Percentiles rank a stretch among this genome's conserved stretches.
Evolutionary conservation across 306 rosid species (phyloP).

Genomic region (Lathyrus sativus): DNA sequence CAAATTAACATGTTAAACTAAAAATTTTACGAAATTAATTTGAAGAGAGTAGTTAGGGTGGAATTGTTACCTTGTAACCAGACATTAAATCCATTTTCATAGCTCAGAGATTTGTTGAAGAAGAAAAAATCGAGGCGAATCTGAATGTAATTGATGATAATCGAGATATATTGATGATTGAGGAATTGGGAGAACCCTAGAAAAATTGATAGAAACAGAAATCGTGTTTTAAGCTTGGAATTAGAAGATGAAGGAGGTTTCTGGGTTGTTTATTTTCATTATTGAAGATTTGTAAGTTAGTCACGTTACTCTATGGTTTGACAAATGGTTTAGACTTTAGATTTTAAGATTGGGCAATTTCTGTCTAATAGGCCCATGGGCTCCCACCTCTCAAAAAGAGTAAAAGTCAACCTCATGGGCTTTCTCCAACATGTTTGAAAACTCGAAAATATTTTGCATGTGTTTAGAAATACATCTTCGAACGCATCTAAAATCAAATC

Average conservation of each 20-base stretch:
- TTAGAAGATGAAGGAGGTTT: slow-evolving; percentile 9
- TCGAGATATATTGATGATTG: slow-evolving; percentile 6
- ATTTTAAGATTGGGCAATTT: neutral
- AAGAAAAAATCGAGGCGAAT: slow-evolving; percentile 14
- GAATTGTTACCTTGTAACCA: slow-evolving; percentile 75
- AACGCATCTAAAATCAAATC: too few relatives aligned
- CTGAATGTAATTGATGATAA: slow-evolving; percentile 22
- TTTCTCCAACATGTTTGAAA: too few relatives aligned
- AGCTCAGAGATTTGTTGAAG: slow-evolving; percentile 42
- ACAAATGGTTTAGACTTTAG: neutral
- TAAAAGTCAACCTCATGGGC: too few relatives aligned
- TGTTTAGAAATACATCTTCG: too few relatives aligned
- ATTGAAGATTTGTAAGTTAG: neutral
- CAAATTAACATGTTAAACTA: slow-evolving; percentile 11
- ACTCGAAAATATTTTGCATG: too few relatives aligned
- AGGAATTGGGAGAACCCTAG: slow-evolving; percentile 36
- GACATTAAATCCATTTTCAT: slow-evolving; percentile 89
- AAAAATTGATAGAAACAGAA: neutral
- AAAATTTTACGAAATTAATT: slow-evolving; percentile 2
- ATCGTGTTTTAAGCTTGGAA: slow-evolving; percentile 1
- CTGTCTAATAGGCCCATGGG: neutral
- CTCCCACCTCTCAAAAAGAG: too few relatives aligned
- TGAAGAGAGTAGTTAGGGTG: neutral
- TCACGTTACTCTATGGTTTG: neutral
- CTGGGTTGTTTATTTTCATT: neutral